phyloP scores from a whole-genome alignment of 345 rosid species.

The Citrus glauca region DNA sequence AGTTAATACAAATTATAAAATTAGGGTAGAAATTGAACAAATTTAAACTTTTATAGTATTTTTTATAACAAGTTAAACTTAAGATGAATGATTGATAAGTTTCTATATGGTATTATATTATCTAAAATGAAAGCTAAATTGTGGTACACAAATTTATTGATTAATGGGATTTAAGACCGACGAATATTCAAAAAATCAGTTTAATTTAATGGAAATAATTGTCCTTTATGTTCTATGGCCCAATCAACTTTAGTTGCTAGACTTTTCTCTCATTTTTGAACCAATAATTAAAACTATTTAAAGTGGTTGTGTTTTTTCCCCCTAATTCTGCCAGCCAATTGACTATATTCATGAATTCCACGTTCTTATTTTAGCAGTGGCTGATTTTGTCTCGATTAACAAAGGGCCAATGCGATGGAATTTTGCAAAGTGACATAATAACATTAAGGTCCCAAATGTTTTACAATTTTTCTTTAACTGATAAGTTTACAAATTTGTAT shows the following conservation, averaged over 20 bases:
- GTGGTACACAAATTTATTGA: background rate
- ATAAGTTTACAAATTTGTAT: background rate
- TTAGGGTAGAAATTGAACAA: rapidly evolving
- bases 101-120: background rate
- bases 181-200: background rate
- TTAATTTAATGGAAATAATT: background rate
- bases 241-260: background rate
- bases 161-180: background rate
- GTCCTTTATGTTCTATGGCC: background rate
- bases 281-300: background rate
- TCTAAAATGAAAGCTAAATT: background rate
- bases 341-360: background rate
- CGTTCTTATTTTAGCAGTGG: background rate
- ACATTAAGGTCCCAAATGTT: background rate
- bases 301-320: background rate
- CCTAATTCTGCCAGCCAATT: background rate
- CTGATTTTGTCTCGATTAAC: too few relatives aligned
- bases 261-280: background rate
- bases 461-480: background rate
- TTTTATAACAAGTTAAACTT: too few relatives aligned
- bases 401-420: background rate
- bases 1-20: too few relatives aligned
- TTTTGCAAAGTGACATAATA: background rate
- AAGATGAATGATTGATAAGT: too few relatives aligned
- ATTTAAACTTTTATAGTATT: too few relatives aligned